Evolutionary conservation across 495 filamentous ascomycete species (phyloP).

Genomic region (Aspergillus panamensis): DNA sequence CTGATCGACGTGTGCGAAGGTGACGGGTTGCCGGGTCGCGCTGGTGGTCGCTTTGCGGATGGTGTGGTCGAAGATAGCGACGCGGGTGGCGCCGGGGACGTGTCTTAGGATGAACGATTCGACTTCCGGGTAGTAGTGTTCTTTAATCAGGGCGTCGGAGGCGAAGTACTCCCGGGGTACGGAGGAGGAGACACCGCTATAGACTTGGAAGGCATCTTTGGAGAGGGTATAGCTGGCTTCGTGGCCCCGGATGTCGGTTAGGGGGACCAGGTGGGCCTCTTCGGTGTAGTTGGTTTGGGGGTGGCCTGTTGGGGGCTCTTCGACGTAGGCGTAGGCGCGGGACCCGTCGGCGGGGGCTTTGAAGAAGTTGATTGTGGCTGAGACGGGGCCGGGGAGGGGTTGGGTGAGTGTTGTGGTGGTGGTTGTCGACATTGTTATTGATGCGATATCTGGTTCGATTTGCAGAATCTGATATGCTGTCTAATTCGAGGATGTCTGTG

Average conservation of each 20-base stretch:
- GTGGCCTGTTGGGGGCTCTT: constrained; percentile 52
- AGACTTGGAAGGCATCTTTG: constrained; percentile 63
- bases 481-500: too few species aligned
- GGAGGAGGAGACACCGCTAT: constrained; percentile 45
- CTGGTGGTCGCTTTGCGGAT: constrained; percentile 59
- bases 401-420: neutral
- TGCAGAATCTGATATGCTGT: too few species aligned
- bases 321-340: constrained; percentile 63
- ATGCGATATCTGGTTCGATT: too few species aligned
- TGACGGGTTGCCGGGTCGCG: constrained; percentile 60
- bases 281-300: constrained; percentile 54
- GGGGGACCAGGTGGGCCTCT: constrained; percentile 40
- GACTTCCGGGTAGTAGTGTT: constrained; percentile 77
- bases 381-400: constrained; percentile 52
- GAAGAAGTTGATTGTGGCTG: constrained; percentile 64
- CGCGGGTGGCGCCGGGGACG: constrained; percentile 57
- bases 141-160: constrained; percentile 58
- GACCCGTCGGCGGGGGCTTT: constrained; percentile 57
- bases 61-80: constrained; percentile 89
- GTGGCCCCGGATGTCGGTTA: constrained; percentile 63
- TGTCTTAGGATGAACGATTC: constrained; percentile 59
- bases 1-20: constrained; percentile 78
- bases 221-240: constrained; percentile 64
- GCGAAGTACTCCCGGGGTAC: constrained; percentile 52
- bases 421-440: too few species aligned